Percentiles rank a stretch among this genome's conserved stretches.
These are phyloP conservation scores for Mercurialis annua DNA, from an alignment of 345 rosid species.

Conservation along the genomic window DNA sequence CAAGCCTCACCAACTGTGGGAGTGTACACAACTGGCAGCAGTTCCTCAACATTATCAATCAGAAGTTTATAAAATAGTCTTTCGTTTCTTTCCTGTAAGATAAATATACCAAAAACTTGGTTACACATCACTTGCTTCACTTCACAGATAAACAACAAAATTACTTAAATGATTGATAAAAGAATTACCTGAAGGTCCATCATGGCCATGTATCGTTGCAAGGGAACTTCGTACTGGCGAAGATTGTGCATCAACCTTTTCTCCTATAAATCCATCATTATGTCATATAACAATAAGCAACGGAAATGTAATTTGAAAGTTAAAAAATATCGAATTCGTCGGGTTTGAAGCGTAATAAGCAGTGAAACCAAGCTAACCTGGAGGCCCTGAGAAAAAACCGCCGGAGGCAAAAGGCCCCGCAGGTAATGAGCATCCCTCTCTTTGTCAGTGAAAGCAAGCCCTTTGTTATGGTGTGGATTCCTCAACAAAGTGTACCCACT, in stretches of 20 bases:
- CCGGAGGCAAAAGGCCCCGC: slow-evolving; percentile 92
- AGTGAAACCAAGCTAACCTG: slow-evolving; percentile 43
- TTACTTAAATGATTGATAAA: background rate
- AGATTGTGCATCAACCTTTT: slow-evolving; percentile 68
- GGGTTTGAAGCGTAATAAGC: background rate
- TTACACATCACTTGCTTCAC: background rate
- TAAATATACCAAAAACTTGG: background rate
- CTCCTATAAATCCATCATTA: slow-evolving; percentile 54
- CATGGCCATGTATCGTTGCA: slow-evolving; percentile 86
- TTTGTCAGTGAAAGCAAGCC: slow-evolving; percentile 71
- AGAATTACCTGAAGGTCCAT: slow-evolving; percentile 90
- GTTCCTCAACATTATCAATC: slow-evolving; percentile 86
- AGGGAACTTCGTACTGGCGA: slow-evolving; percentile 75
- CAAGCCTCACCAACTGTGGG: slow-evolving; percentile 99
- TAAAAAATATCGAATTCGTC: background rate
- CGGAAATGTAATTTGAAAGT: background rate
- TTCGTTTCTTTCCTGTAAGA: slow-evolving; percentile 83
- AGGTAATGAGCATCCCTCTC: slow-evolving; percentile 95
- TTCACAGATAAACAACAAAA: background rate
- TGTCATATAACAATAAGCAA: slow-evolving; percentile 7
- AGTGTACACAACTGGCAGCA: slow-evolving; percentile 89
- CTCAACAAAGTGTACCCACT: slow-evolving; percentile 85
- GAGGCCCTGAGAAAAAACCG: slow-evolving; percentile 61
- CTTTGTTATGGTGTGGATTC: slow-evolving; percentile 88
- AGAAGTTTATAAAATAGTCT: slow-evolving; percentile 89